Evolutionary conservation across 1,284 basidiomycete genomes (phyloP).

Genomic region (Naganishia liquefaciens): DNA sequence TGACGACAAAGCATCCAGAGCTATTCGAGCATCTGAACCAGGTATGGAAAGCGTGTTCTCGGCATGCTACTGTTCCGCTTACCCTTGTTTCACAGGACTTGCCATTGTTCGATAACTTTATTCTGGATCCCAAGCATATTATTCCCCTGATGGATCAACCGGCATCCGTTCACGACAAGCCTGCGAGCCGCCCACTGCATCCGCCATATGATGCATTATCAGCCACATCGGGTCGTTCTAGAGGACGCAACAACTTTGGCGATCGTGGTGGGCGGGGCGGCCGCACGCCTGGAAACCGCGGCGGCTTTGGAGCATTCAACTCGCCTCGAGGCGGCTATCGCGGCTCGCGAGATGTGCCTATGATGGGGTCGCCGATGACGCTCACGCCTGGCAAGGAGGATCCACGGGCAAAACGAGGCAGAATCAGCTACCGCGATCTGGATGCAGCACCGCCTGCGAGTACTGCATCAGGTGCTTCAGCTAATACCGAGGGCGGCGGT

Average conservation of each 20-base stretch:
- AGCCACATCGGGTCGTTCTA: constrained; percentile 6
- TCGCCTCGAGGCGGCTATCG: constrained; percentile 20
- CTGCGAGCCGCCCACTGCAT: constrained; percentile 12
- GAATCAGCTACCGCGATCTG: constrained; percentile 32
- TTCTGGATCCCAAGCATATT: constrained; percentile 85
- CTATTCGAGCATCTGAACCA: constrained; percentile 59
- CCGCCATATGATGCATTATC: constrained; percentile 8
- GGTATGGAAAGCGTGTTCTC: constrained; percentile 34
- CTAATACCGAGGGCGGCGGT: constrained; percentile 16
- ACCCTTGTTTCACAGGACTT: constrained; percentile 44
- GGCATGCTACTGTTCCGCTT: constrained; percentile 33
- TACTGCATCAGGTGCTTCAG: not conserved
- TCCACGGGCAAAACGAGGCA: constrained; percentile 34
- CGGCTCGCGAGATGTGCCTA: constrained; percentile 23
- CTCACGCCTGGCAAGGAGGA: constrained; percentile 33
- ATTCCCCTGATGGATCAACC: constrained; percentile 61
- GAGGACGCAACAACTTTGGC: not conserved
- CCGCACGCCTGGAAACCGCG: not conserved
- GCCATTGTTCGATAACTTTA: constrained; percentile 88
- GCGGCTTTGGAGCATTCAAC: constrained; percentile 15
- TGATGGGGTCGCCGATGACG: constrained; percentile 14
- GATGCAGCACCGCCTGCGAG: constrained; percentile 24
- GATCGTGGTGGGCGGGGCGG: constrained; percentile 23
- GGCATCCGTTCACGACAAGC: constrained; percentile 49
- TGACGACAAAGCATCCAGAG: constrained; percentile 83